Conservation (phyloP, 1,284 basidiomycete species). For the Puccinia sorghi region DNA sequence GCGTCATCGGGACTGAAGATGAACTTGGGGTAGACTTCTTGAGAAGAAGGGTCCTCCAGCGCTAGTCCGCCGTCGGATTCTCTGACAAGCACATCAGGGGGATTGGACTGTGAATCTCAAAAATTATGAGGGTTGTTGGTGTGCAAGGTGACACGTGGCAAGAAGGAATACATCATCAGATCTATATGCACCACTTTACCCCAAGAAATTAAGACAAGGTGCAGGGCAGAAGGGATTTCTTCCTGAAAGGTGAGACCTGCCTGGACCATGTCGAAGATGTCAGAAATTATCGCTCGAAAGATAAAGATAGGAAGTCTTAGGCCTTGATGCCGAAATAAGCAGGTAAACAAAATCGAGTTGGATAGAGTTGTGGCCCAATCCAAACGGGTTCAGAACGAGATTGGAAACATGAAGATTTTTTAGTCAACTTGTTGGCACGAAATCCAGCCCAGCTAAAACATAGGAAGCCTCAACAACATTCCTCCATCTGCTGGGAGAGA, state of each 20-base stretch:
- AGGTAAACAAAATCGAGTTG: background rate
- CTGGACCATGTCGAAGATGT: constrained; percentile 41
- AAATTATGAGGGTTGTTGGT: background rate
- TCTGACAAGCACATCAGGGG: constrained; percentile 12
- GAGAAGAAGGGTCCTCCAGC: background rate
- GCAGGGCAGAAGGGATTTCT: constrained; percentile 24
- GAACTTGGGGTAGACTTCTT: background rate
- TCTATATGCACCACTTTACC: background rate
- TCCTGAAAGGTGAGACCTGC: constrained; percentile 28
- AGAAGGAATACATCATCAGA: constrained; percentile 25
- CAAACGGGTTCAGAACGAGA: background rate
- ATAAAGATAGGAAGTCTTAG: background rate
- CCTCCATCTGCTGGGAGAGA: background rate
- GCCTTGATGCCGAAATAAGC: constrained; percentile 24
- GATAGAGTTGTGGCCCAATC: constrained; percentile 15
- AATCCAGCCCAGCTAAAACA: background rate
- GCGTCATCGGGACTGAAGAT: constrained; percentile 33
- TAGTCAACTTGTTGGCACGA: background rate
- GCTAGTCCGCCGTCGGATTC: constrained; percentile 15
- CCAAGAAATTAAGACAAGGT: constrained; percentile 13
- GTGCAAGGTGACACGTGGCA: constrained; percentile 2
- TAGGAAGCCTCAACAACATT: background rate
- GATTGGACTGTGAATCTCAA: constrained; percentile 34
- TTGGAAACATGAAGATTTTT: background rate
- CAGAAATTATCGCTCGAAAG: constrained; percentile 14